These are phyloP conservation scores for Chamaecyparis obtusa DNA, from an alignment of 75 land plant genomes.

Conservation along the genomic window DNA sequence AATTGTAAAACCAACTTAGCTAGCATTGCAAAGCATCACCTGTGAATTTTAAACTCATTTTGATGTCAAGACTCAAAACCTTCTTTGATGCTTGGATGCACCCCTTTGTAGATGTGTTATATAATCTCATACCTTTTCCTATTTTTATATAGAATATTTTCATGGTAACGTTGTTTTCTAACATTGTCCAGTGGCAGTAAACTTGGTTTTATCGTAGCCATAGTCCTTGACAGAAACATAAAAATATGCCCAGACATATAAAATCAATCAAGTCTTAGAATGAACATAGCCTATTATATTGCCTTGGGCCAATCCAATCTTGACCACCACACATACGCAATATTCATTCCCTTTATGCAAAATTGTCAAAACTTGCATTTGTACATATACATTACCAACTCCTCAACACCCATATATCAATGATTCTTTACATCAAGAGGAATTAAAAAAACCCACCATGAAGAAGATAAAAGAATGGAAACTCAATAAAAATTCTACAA, in stretches of 20 bases:
- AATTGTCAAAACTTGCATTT: background rate
- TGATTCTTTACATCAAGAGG: background rate
- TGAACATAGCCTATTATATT: background rate
- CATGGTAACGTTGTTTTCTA: background rate
- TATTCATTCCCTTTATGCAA: background rate
- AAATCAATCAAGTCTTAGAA: background rate
- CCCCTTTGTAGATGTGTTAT: background rate
- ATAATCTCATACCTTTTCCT: background rate
- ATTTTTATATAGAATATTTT: background rate
- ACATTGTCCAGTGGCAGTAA: background rate
- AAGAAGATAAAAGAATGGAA: slow-evolving; percentile 15
- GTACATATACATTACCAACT: background rate
- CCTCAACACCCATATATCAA: background rate
- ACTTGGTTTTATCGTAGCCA: background rate
- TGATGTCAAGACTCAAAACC: background rate
- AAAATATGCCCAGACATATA: background rate
- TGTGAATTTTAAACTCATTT: background rate
- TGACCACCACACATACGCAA: background rate
- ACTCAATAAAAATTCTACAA: slow-evolving; percentile 98
- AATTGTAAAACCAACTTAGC: background rate
- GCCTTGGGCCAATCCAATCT: background rate
- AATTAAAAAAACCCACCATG: slow-evolving; percentile 4
- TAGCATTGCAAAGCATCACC: background rate
- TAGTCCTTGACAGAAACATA: background rate
- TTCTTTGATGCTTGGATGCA: background rate